Conservation (phyloP, 495 filamentous ascomycete species). For the Neurospora tetraspora region DNA sequence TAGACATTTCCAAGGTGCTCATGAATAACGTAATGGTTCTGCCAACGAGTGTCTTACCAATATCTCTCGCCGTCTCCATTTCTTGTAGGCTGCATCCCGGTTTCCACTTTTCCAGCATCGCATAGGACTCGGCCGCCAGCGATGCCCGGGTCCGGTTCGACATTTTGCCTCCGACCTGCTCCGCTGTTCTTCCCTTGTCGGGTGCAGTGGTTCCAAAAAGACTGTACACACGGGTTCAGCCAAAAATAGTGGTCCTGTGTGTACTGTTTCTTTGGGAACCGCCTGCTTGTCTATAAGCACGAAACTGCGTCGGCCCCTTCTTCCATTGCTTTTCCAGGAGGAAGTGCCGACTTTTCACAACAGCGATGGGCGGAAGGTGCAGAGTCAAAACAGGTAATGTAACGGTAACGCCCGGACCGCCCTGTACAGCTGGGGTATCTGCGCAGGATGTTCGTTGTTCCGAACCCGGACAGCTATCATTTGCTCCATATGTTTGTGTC, state of each 20-base stretch:
- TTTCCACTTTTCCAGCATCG: background rate
- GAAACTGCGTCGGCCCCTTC: background rate
- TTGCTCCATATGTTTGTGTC: background rate
- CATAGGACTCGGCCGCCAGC: background rate
- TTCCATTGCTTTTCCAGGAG: background rate
- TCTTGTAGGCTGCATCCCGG: background rate
- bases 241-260: too few relatives aligned
- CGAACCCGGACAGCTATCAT: background rate
- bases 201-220: too few relatives aligned
- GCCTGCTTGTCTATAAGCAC: background rate
- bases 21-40: background rate
- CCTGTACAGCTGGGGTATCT: background rate
- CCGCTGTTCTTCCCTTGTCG: background rate
- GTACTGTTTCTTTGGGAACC: too few relatives aligned
- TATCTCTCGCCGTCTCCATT: background rate
- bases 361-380: background rate
- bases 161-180: background rate
- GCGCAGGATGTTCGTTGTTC: background rate
- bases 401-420: background rate
- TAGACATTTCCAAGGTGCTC: background rate
- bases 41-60: background rate
- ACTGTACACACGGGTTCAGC: too few relatives aligned
- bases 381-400: background rate
- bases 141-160: background rate
- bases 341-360: background rate